Evolutionary conservation across 768 basidiomycete genomes (phyloP), one percentile per base, ranked within the genome.

Genomic region (Rubroboletus pulcherrimus): DNA sequence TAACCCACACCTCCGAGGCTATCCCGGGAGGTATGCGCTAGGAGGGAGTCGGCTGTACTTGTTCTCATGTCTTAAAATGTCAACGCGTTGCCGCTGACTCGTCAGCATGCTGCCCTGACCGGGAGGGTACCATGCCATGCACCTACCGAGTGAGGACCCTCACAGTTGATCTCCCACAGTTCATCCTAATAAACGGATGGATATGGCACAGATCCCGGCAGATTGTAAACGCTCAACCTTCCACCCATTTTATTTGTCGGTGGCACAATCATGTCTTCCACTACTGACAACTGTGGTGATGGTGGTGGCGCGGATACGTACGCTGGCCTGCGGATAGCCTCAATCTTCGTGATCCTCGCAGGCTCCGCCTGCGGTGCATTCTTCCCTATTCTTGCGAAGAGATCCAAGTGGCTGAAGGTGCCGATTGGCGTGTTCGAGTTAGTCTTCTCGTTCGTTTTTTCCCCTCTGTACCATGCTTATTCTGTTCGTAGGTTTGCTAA

Each of bases 301-400:
- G 81, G 80, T 17, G 80, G 81, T 31, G 81, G 81, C n/a, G 74
- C 75, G 19, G 70, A 81, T 59, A 70, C 76, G 3, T 73, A 77
- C 56, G 68, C 78, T 5, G 68, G 74, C 33, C 73, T 93, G 43
- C 81, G 91, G 5, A 76, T 92, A 45, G 90, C 79, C 0, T 82
- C 89, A 21, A 71, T 92, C 59, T 93, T 93, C 71, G 76, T 93
- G 62, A 83, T 93, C 64, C 76, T 89, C 55, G 65, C 74, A 4
- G 79, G 81, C 24, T 87, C 88, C 3, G 71, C 74, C 8, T 60
- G 67, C 10, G 90, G 89, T 15, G 81, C 89, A 5, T 72, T 86
- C 50, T 89, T 92, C 71, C 91, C 91, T 15, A 77, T 93, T 33
- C 63, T 91, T 24, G 79, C 86, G 6, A 76, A 66, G 45, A 76